Percentiles rank a stretch among this genome's conserved stretches.
Conservation (phyloP, 108 stramenopile genomes). For the Cyclotella choctawhatcheeana region DNA sequence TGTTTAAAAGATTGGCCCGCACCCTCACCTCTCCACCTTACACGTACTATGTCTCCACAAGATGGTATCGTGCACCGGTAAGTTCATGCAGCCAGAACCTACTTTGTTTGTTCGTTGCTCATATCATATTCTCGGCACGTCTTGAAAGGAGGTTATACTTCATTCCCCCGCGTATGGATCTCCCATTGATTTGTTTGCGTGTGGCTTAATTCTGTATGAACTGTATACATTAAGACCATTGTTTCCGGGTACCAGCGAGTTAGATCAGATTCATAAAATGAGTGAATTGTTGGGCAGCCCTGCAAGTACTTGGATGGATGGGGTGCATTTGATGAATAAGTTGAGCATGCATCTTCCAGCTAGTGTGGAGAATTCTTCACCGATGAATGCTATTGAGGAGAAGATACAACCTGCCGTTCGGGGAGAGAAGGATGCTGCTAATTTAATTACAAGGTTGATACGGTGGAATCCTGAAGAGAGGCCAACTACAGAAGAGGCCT, state of each 20-base stretch:
- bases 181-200: conserved; percentile 94
- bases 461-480: conserved; percentile 5
- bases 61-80: conserved; percentile 99
- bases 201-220: conserved; percentile 94
- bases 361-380: conserved; percentile 48
- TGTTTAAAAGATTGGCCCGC: conserved; percentile 75
- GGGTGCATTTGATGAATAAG: conserved; percentile 30
- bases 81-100: too few relatives aligned
- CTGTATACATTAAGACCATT: conserved; percentile 88
- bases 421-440: background rate
- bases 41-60: conserved; percentile 94
- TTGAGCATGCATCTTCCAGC: conserved; percentile 59
- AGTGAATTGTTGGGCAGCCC: conserved; percentile 83
- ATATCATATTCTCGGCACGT: too few relatives aligned
- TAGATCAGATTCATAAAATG: conserved; percentile 92
- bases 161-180: conserved; percentile 75
- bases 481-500: background rate
- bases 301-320: conserved; percentile 54
- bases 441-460: background rate
- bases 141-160: conserved; percentile 92
- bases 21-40: conserved; percentile 58
- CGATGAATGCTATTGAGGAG: conserved; percentile 16
- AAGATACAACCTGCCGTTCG: background rate
- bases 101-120: too few relatives aligned
- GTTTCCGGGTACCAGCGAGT: conserved; percentile 91